Evolutionary conservation across 495 filamentous ascomycete species (phyloP), one percentile per base, ranked within the genome.

Genomic region (Talaromyces borbonicus): DNA sequence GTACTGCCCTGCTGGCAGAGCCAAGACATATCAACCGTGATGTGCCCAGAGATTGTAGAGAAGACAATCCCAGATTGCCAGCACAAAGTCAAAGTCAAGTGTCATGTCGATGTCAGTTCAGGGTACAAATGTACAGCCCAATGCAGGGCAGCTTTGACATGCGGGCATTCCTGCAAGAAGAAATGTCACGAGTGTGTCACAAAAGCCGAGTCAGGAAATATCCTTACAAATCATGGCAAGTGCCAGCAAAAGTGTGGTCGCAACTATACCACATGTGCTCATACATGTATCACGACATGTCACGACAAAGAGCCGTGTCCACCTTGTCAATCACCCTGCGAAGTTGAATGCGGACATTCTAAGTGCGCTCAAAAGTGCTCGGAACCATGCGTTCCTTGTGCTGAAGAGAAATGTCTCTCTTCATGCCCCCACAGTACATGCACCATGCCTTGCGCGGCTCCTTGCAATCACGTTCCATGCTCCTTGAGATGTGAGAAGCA

Each of bases 351-450:
- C 52, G 65, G 53, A 43, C 83, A 88, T 56, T 81, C 78, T 0
- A 60, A 52, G 30, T 89, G 82, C 47, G 57, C 50, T 8, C 73
- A 73, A 49, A 62, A 60, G 36, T 87, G 82, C 57, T 58, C 60
- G 12, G 75, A 87, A 45, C 75, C 84, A 12, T 87, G 82, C 51
- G 52, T 63, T 15, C 84, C 80, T 6, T 89, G 84, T 51, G 76
- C 73, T 1, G 71, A 76, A 41, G 54, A 60, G 14, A 52, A 60
- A 32, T 85, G 82, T 51, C 54, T 68, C 5, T 84, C 72, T 37
- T 49, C 52, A 6, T 87, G 84, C 55, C 52, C 66, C 5, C 81
- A 85, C 56, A 62, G 65, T 7, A 46, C 53, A 29, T 83, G 81
- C 47, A 61, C 66, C n/a, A 74, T 87, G 73, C 82, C 83, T 24